Percentiles rank a stretch among this genome's conserved stretches.
phyloP scores from a whole-genome alignment of 73 alveolate species.

The Uronychia binucleata region DNA sequence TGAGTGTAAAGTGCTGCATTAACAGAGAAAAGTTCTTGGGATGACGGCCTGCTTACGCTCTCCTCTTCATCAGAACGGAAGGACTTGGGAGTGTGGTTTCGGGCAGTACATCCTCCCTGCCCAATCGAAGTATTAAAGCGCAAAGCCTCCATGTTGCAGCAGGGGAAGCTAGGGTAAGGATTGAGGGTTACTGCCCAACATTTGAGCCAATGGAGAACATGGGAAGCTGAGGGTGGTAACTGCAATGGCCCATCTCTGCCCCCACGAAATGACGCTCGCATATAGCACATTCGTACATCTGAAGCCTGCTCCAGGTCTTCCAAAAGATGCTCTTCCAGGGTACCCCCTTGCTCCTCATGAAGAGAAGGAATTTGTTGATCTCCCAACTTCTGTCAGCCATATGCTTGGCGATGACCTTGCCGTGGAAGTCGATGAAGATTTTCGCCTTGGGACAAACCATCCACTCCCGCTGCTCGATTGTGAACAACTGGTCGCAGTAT shows the following conservation, averaged over 20 bases:
- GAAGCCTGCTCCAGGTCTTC: slow-evolving; percentile 60
- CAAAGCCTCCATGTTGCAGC: slow-evolving; percentile 67
- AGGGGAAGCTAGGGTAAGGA: slow-evolving; percentile 32
- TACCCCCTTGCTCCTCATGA: slow-evolving; percentile 41
- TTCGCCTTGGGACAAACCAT: slow-evolving; percentile 73
- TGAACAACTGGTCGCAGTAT: slow-evolving; percentile 59
- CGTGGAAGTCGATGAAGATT: slow-evolving; percentile 74
- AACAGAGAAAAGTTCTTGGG: neutral
- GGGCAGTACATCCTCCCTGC: slow-evolving; percentile 60
- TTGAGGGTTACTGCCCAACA: slow-evolving; percentile 25
- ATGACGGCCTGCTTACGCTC: neutral
- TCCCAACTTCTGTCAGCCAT: slow-evolving; percentile 71
- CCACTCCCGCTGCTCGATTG: slow-evolving; percentile 58
- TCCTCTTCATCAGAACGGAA: neutral
- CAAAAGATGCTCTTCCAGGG: slow-evolving; percentile 68
- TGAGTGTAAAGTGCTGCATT: neutral
- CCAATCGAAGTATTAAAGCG: slow-evolving; percentile 51
- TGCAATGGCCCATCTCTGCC: slow-evolving; percentile 69
- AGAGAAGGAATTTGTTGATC: slow-evolving; percentile 62
- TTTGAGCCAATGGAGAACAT: slow-evolving; percentile 57
- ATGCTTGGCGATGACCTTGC: slow-evolving; percentile 75
- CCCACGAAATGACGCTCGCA: slow-evolving; percentile 52
- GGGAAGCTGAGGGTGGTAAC: slow-evolving; percentile 65
- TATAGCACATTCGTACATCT: slow-evolving; percentile 35
- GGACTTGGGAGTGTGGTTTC: slow-evolving; percentile 35